Evolutionary conservation across 106 monocot genomes (phyloP), one percentile per base, ranked within the genome.

Genomic region (Dioscorea dumetorum): DNA sequence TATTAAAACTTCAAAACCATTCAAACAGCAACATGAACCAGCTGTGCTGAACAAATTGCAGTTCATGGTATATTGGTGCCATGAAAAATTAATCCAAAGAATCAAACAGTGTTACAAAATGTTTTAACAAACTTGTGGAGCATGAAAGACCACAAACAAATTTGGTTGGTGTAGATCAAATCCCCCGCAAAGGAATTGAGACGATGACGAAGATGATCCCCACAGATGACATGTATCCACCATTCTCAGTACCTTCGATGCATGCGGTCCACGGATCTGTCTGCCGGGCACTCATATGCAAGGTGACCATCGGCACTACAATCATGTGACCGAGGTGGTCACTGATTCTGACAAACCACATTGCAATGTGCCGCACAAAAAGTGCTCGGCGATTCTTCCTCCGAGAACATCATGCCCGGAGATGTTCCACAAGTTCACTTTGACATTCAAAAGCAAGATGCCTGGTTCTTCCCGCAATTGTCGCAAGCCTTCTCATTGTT

Each of bases 401-500:
- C 66, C 66, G 50, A 66, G 21, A 73, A 75, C 48, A 88, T 76
- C 73, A 2, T 88, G 92, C 24, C 92, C 88, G 17, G 92, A 76
- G 7, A 88, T 77, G 24, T 85, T 88, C 72, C 92, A 93, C 12
- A 88, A 51, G 22, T 0, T 88, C 83, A 9, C 85, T 88, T 4
- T 67, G 73, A 75, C 92, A 88, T 2, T 88, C 88, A 17, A 80
- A 69, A 33, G 92, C 92, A n/a, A 93, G 78, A 73, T 93, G 93
- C 8, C 88, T 88, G 0, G 88, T 72, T 28, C 35, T 85, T 79
- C 33, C 83, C 76, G 63, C 93, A 93, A 50, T 88, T 93, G 73
- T 93, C 85, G 77, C 93, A 93, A 16, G 88, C 85, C 79, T 72
- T 85, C 11, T 93, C 85, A 61, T 88, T 93, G 60, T 88, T 88